Evolutionary conservation across 2,329 filamentous ascomycete species (phyloP).

Genomic region (Monilinia fructicola): DNA sequence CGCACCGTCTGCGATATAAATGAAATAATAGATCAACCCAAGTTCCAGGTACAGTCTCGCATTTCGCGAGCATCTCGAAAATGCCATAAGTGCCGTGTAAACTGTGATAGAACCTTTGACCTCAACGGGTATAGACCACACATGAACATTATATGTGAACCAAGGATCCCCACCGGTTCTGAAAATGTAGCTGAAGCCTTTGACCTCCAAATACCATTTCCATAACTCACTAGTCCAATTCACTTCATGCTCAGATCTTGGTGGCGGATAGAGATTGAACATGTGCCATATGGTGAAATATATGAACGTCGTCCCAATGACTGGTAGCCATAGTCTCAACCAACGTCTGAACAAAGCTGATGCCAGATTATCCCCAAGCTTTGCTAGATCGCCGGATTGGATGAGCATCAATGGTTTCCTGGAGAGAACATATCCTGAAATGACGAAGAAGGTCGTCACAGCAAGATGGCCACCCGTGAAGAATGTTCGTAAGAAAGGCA

Average conservation of each 20-base stretch:
- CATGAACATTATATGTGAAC: constrained; percentile 59
- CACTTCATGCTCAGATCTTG: constrained; percentile 24
- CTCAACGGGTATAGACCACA: constrained; percentile 59
- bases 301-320: constrained; percentile 46
- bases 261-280: constrained; percentile 32
- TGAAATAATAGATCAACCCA: constrained; percentile 60
- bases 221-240: constrained; percentile 34
- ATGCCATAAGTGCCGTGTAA: constrained; percentile 54
- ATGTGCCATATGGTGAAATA: constrained; percentile 37
- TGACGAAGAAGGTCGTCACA: constrained; percentile 52
- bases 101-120: constrained; percentile 63
- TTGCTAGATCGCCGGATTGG: constrained; percentile 42
- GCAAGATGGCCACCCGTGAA: constrained; percentile 62
- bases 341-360: constrained; percentile 51
- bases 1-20: constrained; percentile 66
- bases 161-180: constrained; percentile 56
- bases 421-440: constrained; percentile 50
- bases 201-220: constrained; percentile 51
- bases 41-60: constrained; percentile 55
- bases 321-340: constrained; percentile 48
- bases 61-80: constrained; percentile 55
- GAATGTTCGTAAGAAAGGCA: constrained; percentile 59
- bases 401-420: constrained; percentile 46
- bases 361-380: constrained; percentile 44
- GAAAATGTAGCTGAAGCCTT: constrained; percentile 69